phyloP scores from a whole-genome alignment of 805 yeast genomes.

The Saccharomycopsis fibuligera region DNA sequence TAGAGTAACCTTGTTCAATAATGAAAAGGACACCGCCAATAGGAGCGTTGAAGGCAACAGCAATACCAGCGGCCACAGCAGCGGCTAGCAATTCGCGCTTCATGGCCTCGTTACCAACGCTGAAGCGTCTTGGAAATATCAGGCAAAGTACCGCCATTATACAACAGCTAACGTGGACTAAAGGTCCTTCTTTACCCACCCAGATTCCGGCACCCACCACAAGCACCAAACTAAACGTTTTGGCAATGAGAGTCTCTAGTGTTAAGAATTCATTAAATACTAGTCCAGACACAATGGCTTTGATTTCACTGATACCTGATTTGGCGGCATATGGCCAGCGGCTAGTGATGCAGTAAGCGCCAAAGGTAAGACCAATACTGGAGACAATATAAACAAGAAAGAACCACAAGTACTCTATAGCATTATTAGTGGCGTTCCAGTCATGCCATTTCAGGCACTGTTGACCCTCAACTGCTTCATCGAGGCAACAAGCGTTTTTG shows the following conservation, averaged over 20 bases:
- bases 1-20: slow-evolving; percentile 60
- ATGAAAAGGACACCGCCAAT: slow-evolving; percentile 83
- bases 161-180: slow-evolving; percentile 73
- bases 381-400: slow-evolving; percentile 8
- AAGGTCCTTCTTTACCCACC: slow-evolving; percentile 84
- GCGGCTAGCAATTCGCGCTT: slow-evolving; percentile 65
- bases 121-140: not conserved
- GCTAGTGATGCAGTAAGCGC: slow-evolving; percentile 22
- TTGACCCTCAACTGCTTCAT: slow-evolving; percentile 24
- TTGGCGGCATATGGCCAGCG: slow-evolving; percentile 35
- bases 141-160: slow-evolving; percentile 36
- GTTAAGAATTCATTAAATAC: slow-evolving; percentile 49
- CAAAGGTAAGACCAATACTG: slow-evolving; percentile 1
- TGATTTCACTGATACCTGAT: slow-evolving; percentile 73
- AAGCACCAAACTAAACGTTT: slow-evolving; percentile 51
- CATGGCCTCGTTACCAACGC: slow-evolving; percentile 43
- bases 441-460: slow-evolving; percentile 18
- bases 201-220: slow-evolving; percentile 73
- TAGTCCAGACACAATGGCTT: slow-evolving; percentile 61
- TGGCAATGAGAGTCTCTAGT: slow-evolving; percentile 43
- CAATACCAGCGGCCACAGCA: slow-evolving; percentile 77
- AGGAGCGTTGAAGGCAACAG: slow-evolving; percentile 82
- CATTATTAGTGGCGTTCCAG: slow-evolving; percentile 7
- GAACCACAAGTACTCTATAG: slow-evolving; percentile 6
- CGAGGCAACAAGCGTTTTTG: slow-evolving; percentile 19